These are phyloP conservation scores for Nigrospora sphaerica DNA, from an alignment of 2,329 filamentous ascomycete species.

Conservation along the genomic window DNA sequence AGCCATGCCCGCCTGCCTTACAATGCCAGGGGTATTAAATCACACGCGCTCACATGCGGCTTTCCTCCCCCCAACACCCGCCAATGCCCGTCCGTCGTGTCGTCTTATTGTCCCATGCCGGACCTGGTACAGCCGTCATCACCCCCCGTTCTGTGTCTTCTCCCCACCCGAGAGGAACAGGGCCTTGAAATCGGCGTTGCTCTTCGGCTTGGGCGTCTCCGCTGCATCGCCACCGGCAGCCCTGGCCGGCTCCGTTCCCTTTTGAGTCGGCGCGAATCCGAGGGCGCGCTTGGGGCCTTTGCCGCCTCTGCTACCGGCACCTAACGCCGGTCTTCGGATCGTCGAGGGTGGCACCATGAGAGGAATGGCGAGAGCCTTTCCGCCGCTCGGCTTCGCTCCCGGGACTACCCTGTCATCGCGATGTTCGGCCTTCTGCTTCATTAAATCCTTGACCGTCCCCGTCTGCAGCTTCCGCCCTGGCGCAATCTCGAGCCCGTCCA, in stretches of 20 bases:
- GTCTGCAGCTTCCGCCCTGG: slow-evolving; percentile 44
- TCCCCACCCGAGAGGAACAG: slow-evolving; percentile 30
- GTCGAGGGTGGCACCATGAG: slow-evolving; percentile 37
- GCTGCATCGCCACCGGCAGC: slow-evolving; percentile 8
- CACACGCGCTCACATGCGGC: no score
- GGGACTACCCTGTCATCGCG: slow-evolving; percentile 9
- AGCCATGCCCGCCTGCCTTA: no score
- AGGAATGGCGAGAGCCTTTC: slow-evolving; percentile 30
- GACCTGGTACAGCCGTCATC: not conserved
- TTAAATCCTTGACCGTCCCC: slow-evolving; percentile 47
- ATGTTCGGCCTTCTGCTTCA: slow-evolving; percentile 39
- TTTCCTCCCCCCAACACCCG: no score
- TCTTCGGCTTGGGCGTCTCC: slow-evolving; percentile 30
- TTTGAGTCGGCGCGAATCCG: slow-evolving; percentile 29
- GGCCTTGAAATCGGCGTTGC: slow-evolving; percentile 53
- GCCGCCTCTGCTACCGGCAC: slow-evolving; percentile 11
- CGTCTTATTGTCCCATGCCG: no score
- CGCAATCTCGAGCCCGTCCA: slow-evolving; percentile 49
- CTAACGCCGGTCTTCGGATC: slow-evolving; percentile 34
- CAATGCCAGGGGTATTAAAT: no score
- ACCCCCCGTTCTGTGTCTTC: slow-evolving; percentile 2
- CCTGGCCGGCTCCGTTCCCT: slow-evolving; percentile 10
- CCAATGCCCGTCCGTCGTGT: no score
- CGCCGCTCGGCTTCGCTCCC: slow-evolving; percentile 7
- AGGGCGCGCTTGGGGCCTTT: slow-evolving; percentile 32